Base-by-base conservation (phyloP, 2,329 filamentous ascomycete species). In the Colletotrichum sansevieriae region DNA sequence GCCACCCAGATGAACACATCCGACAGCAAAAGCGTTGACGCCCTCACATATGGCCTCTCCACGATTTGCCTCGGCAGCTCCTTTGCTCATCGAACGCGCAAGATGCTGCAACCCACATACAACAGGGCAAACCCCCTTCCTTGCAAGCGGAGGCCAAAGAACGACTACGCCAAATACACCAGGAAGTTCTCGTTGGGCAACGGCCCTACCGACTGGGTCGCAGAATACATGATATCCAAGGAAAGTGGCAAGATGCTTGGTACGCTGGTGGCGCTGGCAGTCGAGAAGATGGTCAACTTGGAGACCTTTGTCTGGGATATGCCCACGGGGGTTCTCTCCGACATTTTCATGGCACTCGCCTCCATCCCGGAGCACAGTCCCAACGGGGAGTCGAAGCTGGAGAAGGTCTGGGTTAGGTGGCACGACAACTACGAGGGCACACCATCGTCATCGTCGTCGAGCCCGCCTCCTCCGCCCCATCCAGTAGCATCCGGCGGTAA, bases 211-310 rank as follows among this genome's bases (percentile, higher is more conserved):
- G 88, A 92, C 72, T 95, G 91, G 91, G 92, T 95, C 6, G 87
- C 90, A 63, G 92, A 95, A 75, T 95, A 96, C 79, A 87, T 92
- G 71, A 92, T 95, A 73, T 91, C 88, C 2, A 95, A 94, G 78
- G 92, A 95, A 76, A 90, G 91, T 65, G 93, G 93, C 3, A 96
- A 95, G 81, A 94, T 96, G 92, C 84, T 96, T n/a, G 92, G 92
- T 5, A 95, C 92, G 1, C 81, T 96, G 57, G 92, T 94, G 12
- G 92, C 92, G 10, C 81, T 95, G 71, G 92, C 92, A 12, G 85
- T 96, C n/a, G 89, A 90, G 49, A 90, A 92, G 71, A 96, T 96
- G 93, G 83, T 89, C 59, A 93, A 93, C 74, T 84, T 97, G 44
- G 93, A 96, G 78, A 90, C 89, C 0, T 96, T 96, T 75, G 85